These are phyloP conservation scores for Blumeria graminis DNA, from an alignment of 2,329 filamentous ascomycete species.

Conservation along the genomic window DNA sequence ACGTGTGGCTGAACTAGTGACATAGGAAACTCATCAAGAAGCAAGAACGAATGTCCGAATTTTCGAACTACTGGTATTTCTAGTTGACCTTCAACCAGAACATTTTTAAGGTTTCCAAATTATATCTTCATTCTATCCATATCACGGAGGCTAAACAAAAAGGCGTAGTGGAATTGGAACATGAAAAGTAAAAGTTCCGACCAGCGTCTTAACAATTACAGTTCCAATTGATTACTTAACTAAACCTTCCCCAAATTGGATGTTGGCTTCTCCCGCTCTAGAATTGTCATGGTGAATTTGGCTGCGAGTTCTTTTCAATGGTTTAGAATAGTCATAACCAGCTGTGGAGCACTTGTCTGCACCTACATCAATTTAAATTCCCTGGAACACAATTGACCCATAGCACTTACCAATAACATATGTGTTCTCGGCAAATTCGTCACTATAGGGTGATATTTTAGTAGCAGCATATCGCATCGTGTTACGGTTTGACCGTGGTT, in stretches of 20 bases:
- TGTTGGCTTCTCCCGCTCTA: not conserved
- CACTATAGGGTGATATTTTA: too few relatives aligned
- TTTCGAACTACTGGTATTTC: not conserved
- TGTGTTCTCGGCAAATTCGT: too few relatives aligned
- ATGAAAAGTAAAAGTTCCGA: not conserved
- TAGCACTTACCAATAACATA: too few relatives aligned
- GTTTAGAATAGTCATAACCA: not conserved
- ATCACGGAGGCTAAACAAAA: not conserved
- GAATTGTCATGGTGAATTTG: not conserved
- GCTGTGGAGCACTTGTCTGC: not conserved
- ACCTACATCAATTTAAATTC: conserved; percentile 1
- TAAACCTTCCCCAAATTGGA: not conserved
- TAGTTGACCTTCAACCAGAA: not conserved
- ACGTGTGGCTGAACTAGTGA: not conserved
- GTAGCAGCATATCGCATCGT: too few relatives aligned
- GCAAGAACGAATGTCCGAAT: not conserved
- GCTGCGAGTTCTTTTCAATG: not conserved
- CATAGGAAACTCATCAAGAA: not conserved
- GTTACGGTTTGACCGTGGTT: too few relatives aligned
- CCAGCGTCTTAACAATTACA: not conserved
- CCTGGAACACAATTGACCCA: not conserved
- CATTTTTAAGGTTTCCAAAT: not conserved
- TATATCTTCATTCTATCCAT: not conserved
- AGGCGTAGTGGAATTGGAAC: not conserved
- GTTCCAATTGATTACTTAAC: not conserved